A percentile compares a stretch with the other conserved stretches of the same genome.
Evolutionary conservation across 2,329 filamentous ascomycete genomes (phyloP).

Genomic region (Penicillium sp.): DNA sequence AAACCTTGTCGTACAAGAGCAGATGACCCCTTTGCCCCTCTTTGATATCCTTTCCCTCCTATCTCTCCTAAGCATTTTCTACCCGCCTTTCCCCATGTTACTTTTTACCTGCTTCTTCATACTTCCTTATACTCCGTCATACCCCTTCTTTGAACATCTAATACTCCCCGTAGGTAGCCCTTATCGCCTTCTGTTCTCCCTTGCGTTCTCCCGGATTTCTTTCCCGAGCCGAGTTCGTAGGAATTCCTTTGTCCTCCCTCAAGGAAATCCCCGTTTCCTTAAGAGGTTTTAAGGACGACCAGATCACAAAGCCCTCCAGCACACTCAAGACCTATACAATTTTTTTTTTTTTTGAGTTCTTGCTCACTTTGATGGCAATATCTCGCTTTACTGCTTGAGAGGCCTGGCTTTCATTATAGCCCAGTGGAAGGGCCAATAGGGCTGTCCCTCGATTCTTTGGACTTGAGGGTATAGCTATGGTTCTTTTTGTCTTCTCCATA

Average conservation of each 20-base stretch:
- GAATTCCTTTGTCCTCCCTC: neutral
- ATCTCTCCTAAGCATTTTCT: constrained; percentile 1
- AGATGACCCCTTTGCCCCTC: constrained; percentile 12
- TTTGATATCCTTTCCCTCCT: constrained; percentile 1
- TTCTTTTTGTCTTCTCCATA: neutral
- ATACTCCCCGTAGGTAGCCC: neutral
- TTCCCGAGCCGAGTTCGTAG: constrained; percentile 1
- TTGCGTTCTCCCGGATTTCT: constrained; percentile 1
- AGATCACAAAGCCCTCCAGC: neutral
- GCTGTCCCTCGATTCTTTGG: neutral
- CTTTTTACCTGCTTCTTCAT: constrained; percentile 6
- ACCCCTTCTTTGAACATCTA: neutral
- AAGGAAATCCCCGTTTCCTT: neutral
- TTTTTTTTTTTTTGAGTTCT: neutral
- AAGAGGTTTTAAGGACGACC: neutral
- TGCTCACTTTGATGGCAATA: neutral
- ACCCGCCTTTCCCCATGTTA: constrained; percentile 10
- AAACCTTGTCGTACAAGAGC: constrained; percentile 2
- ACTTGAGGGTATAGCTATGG: neutral
- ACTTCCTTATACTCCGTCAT: constrained; percentile 5
- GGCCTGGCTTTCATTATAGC: neutral
- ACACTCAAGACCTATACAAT: neutral
- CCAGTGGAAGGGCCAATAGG: neutral
- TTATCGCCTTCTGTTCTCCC: neutral
- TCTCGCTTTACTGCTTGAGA: neutral